Base-by-base conservation (phyloP, 352 stramenopile genomes). In the Phytophthora pistaciae region DNA sequence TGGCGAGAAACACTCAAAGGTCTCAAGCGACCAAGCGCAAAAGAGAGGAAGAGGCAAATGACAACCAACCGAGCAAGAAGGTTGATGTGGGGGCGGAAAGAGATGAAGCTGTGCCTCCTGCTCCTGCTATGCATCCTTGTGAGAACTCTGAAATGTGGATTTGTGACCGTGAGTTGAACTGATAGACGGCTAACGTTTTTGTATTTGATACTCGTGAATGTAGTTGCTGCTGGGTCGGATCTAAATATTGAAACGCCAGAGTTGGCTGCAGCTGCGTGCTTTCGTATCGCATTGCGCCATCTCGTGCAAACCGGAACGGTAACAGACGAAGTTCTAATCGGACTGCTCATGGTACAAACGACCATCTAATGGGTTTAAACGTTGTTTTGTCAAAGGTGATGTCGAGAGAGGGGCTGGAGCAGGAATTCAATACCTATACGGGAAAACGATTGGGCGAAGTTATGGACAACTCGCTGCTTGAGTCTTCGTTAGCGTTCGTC, bases 231-330 rank as follows among this genome's bases (percentile, higher is more conserved):
- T 50, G 63, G 63, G 8, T 33, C 27, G 5, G 46, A 65, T 31
- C 23, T 84, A 38, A 48, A 79, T 64, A 54, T 78, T 36, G 60
- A 38, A 21, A 70, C 52, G 0, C 31, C 62, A 52, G 42, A 66
- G 49, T 36, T 79, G 29, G 54, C 58, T 52, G 56, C n/a, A 6
- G 65, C 74, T 27, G 36, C 74, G 23, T 79, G 68, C 16, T 75
- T 84, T 64, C 79, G 79, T 18, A 82, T 86, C 59, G 65, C 67
- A 9, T 70, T 49, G 14, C 73, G 76, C 16, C 62, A 84, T 58
- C 33, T 75, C 21, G 27, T 59, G 42, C 31, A 74, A 46, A 80
- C 63, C 1, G 67, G 73, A 60, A 60, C 27, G 72, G 78, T 83
- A 74, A 9, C 42, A 20, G 48, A 16, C 10, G 3, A 53, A 53